Conservation (phyloP, 2,329 filamentous ascomycete species). For the Aspergillus carbonarius region DNA sequence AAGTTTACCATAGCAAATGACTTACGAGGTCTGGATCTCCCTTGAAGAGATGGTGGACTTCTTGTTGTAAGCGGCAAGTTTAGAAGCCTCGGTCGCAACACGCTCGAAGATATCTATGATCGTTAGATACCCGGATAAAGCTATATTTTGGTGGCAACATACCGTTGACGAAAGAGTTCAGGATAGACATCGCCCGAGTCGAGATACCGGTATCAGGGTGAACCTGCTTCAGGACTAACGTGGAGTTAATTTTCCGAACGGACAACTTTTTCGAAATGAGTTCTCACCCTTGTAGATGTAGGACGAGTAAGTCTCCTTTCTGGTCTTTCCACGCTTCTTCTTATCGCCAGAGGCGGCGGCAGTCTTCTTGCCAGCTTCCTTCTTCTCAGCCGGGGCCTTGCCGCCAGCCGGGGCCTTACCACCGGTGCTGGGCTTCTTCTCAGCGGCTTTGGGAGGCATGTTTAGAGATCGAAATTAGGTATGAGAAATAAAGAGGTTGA, state of each 20-base stretch:
- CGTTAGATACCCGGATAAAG: neutral
- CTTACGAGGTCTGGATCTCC: constrained; percentile 95
- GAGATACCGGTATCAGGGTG: constrained; percentile 99
- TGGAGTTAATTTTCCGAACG: constrained; percentile 17
- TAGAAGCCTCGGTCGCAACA: constrained; percentile 96
- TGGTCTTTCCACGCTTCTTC: constrained; percentile 99
- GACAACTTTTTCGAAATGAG: constrained; percentile 27
- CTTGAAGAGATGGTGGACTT: constrained; percentile 99
- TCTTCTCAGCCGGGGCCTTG: constrained; percentile 91
- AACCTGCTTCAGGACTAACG: constrained; percentile 95
- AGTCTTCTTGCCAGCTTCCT: constrained; percentile 99
- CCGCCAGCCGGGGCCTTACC: constrained; percentile 80
- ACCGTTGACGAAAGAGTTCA: constrained; percentile 99
- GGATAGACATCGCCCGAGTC: constrained; percentile 98
- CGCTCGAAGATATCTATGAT: constrained; percentile 95
- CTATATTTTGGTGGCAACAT: constrained; percentile 41
- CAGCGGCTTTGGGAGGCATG: constrained; percentile 97
- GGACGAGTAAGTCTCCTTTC: constrained; percentile 99
- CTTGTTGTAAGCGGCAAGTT: constrained; percentile 99
- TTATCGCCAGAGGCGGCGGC: constrained; percentile 83
- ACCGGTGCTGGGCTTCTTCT: constrained; percentile 94
- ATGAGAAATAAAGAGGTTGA: constrained; percentile 29
- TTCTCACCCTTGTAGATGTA: constrained; percentile 99
- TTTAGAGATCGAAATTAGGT: constrained; percentile 44
- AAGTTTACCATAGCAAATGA: constrained; percentile 16